Conservation (phyloP, 2,329 filamentous ascomycete species). For the Hymenoscyphus scutula region DNA sequence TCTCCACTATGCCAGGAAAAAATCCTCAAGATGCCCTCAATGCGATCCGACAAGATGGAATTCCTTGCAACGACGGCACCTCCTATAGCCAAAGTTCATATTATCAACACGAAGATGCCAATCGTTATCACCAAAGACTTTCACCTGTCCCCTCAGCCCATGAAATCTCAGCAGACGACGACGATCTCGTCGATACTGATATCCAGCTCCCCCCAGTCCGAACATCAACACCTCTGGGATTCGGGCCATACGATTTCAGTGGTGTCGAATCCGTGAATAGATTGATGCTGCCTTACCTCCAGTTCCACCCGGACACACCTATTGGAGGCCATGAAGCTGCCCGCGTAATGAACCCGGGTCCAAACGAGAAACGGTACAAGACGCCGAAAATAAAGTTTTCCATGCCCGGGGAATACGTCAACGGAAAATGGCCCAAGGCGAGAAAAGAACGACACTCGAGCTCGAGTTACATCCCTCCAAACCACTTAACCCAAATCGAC, state of each 20-base stretch:
- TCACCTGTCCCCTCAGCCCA: not conserved
- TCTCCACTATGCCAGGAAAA: not conserved
- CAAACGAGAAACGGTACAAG: not conserved
- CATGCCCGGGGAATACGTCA: not conserved
- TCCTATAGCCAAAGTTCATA: not conserved
- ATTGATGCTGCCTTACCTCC: constrained; percentile 21
- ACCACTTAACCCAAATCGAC: not conserved
- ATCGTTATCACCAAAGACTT: not conserved
- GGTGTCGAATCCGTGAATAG: constrained; percentile 21
- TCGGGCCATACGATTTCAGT: constrained; percentile 15
- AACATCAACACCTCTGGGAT: constrained; percentile 10
- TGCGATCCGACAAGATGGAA: not conserved
- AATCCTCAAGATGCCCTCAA: not conserved
- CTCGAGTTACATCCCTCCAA: not conserved
- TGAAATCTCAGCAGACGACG: not conserved
- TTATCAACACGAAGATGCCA: not conserved
- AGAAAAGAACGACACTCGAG: not conserved
- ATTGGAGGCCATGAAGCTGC: constrained; percentile 24
- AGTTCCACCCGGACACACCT: constrained; percentile 23
- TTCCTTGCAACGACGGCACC: not conserved
- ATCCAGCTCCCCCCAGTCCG: not conserved
- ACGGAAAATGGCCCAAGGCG: not conserved
- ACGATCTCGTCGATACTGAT: not conserved
- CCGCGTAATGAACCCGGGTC: constrained; percentile 9
- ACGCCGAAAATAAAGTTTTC: constrained; percentile 11